phyloP scores from a whole-genome alignment of 2,329 filamentous ascomycete species.

The Clonostachys rhizophaga region DNA sequence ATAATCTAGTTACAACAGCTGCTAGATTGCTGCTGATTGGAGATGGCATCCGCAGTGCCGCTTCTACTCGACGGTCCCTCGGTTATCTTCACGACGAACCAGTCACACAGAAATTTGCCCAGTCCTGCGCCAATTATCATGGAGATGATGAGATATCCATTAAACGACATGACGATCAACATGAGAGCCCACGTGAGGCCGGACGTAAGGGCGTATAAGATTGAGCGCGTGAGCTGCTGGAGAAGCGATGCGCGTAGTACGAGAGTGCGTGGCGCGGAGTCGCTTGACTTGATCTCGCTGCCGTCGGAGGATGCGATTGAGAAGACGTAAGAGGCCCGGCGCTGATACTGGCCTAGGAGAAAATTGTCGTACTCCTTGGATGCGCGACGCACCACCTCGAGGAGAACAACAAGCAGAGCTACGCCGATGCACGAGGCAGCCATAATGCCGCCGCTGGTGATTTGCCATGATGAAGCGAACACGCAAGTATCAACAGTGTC shows the following conservation, averaged over 20 bases:
- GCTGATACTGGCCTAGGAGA: conserved; percentile 47
- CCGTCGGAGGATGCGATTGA: conserved; percentile 7
- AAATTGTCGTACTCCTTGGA: conserved; percentile 68
- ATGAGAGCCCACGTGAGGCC: conserved; percentile 75
- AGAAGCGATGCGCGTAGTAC: conserved; percentile 50
- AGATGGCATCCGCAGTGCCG: too few species aligned
- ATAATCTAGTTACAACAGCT: too few species aligned
- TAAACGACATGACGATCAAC: conserved; percentile 59
- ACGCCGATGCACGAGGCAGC: conserved; percentile 76
- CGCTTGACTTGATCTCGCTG: background rate
- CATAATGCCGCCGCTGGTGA: conserved; percentile 68
- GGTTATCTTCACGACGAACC: conserved; percentile 36
- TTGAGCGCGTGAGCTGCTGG: conserved; percentile 61
- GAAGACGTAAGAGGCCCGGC: conserved; percentile 13
- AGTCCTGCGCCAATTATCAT: conserved; percentile 56
- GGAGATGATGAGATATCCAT: conserved; percentile 73
- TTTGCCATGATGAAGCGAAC: conserved; percentile 64
- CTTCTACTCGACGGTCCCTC: too few species aligned
- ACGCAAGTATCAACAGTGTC: conserved; percentile 69
- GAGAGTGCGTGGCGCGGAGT: conserved; percentile 7
- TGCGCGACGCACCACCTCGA: conserved; percentile 67
- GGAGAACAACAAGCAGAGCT: conserved; percentile 62
- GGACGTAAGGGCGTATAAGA: conserved; percentile 67
- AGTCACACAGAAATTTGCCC: conserved; percentile 50
- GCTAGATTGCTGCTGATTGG: too few species aligned